Percentiles rank a stretch among this genome's conserved stretches.
Evolutionary conservation across 148 eudicot species (phyloP).

Genomic region (Rhododendron mucronatum): DNA sequence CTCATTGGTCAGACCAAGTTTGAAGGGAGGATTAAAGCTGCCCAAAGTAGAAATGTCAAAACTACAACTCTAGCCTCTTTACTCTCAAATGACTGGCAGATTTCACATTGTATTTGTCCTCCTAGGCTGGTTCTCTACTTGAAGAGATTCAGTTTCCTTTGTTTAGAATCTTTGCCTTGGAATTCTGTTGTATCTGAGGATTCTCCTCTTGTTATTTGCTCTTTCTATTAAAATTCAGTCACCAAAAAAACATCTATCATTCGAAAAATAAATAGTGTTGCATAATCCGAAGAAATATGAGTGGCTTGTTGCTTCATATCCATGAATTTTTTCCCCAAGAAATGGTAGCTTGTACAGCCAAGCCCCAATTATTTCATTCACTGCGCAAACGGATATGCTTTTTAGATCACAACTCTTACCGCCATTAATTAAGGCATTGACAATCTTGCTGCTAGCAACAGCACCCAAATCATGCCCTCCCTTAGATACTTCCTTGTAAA

Average conservation of each 20-base stretch:
- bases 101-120: neutral
- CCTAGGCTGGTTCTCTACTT: neutral
- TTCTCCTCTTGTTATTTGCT: neutral
- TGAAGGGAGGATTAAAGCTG: neutral
- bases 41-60: neutral
- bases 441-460: constrained; percentile 68
- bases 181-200: neutral
- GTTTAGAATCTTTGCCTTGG: neutral
- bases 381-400: neutral
- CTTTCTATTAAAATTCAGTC: neutral
- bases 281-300: neutral
- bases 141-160: neutral
- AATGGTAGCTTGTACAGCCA: neutral
- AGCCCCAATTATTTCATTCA: neutral
- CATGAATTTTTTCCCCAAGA: neutral
- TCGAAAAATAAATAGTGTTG: neutral
- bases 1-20: neutral
- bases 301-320: neutral
- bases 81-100: neutral
- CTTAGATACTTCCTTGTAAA: constrained; percentile 44
- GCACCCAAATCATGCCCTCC: constrained; percentile 50
- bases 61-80: neutral
- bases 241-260: neutral
- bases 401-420: constrained; percentile 38
- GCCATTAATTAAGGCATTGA: constrained; percentile 49